Percentiles rank a stretch among this genome's conserved stretches.
Conservation (phyloP, 2,329 filamentous ascomycete species). For the Aureobasidium namibiae region DNA sequence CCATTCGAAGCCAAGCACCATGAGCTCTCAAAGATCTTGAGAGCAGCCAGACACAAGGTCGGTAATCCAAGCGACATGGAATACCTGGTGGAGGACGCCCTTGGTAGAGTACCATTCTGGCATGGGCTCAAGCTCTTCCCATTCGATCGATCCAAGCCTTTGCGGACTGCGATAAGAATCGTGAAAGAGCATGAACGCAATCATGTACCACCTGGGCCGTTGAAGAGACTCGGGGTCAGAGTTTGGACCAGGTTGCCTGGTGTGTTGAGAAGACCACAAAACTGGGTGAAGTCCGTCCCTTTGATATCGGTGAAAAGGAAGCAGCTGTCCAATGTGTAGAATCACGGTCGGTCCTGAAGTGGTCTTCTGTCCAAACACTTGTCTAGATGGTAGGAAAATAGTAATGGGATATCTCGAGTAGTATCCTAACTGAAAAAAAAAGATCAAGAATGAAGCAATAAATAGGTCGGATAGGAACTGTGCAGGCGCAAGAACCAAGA, state of each 20-base stretch:
- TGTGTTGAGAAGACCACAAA: not conserved
- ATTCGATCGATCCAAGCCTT: not conserved
- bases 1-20: not conserved
- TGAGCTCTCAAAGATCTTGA: not conserved
- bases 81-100: not conserved
- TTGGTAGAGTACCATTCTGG: not conserved
- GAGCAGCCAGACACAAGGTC: no score
- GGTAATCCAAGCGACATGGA: not conserved
- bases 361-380: no score
- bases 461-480: not conserved
- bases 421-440: not conserved
- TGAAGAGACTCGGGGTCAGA: not conserved
- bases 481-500: conserved; percentile 3
- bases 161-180: not conserved
- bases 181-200: not conserved
- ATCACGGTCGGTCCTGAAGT: no score
- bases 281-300: no score
- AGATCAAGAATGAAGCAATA: not conserved
- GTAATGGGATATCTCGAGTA: not conserved
- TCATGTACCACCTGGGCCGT: not conserved
- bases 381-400: no score
- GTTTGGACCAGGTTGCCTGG: not conserved
- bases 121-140: not conserved
- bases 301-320: no score
- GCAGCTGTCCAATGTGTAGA: no score